Evolutionary conservation across 2,329 filamentous ascomycete genomes (phyloP), one percentile per base, ranked within the genome.

Genomic region (Fusarium hainanense): DNA sequence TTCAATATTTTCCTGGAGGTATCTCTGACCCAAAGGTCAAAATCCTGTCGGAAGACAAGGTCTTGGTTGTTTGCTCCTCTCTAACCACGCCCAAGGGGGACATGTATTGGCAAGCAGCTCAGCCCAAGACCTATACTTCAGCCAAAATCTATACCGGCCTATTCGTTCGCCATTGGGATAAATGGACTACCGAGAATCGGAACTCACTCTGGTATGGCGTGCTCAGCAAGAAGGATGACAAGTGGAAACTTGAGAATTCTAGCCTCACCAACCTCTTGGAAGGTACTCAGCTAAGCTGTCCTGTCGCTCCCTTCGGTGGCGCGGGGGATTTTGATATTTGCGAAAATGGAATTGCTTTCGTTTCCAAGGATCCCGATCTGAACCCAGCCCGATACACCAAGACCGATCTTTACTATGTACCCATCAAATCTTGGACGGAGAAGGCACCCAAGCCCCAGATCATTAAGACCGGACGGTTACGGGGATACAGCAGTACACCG

Each of bases 91-190:
- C 90, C 5, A 85, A 89, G 47, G 94, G 93, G 7, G 82, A 88
- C 2, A 85, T 96, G 27, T 90, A 90, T 80, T 92, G 92, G 76
- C 83, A 88, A 14, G 84, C 89, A 40, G 83, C 85, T 16, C 88
- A 87, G 40, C 81, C 87, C 67, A 88, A 89, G 75, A 82, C 87
- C 4, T 80, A 84, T 25, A 90, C 90, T 21, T 87, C 88, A 6
- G 93, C 88, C 28, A 90, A 87, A 73, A 85, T 93, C 23, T 96
- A 96, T 78, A 88, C 88, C 21, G 88, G 87, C 49, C 87, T 94
- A 27, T 96, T 93, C 74, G 92, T 93, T 28, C 88, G 93, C 16
- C 92, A 97, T 75, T 97, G 93, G 93, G 93, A 97, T 77, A 79
- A 85, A n/a, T 97, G 91, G 80, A 83, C 89, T 27, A 89, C 87